phyloP scores from a whole-genome alignment of 1,284 basidiomycete species.

The Trametes hirsuta region DNA sequence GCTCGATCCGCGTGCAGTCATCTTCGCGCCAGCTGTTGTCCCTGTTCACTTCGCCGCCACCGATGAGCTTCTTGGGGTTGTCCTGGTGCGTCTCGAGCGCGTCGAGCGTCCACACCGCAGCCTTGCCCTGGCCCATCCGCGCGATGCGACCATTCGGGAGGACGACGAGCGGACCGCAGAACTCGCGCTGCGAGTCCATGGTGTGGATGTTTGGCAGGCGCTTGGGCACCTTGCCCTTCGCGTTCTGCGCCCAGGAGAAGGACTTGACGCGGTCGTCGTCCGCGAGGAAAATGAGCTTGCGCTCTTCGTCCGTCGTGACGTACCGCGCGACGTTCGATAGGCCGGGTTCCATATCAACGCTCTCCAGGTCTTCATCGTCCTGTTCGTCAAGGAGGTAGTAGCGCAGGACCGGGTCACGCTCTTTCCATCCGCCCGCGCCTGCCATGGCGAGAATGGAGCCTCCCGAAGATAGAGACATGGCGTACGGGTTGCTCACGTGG shows the following conservation, averaged over 20 bases:
- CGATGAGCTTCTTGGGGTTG: slow-evolving; percentile 31
- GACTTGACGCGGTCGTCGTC: slow-evolving; percentile 35
- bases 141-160: slow-evolving; percentile 26
- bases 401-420: slow-evolving; percentile 36
- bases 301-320: slow-evolving; percentile 27
- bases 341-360: slow-evolving; percentile 15
- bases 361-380: slow-evolving; percentile 6
- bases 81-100: slow-evolving; percentile 36
- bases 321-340: slow-evolving; percentile 25
- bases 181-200: slow-evolving; percentile 31
- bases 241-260: slow-evolving; percentile 21
- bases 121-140: slow-evolving; percentile 30
- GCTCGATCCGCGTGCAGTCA: slow-evolving; percentile 34
- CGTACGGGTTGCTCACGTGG: slow-evolving; percentile 23
- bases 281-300: slow-evolving; percentile 32
- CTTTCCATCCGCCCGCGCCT: slow-evolving; percentile 40
- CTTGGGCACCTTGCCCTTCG: not conserved
- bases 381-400: slow-evolving; percentile 34
- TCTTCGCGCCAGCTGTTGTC: slow-evolving; percentile 34
- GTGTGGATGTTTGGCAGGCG: slow-evolving; percentile 35
- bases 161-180: slow-evolving; percentile 34
- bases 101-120: slow-evolving; percentile 40
- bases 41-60: slow-evolving; percentile 25
- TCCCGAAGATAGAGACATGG: slow-evolving; percentile 31
- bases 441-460: slow-evolving; percentile 35